These are phyloP conservation scores for Colletotrichum trifolii DNA, from an alignment of 2,329 filamentous ascomycete genomes.

Conservation along the genomic window DNA sequence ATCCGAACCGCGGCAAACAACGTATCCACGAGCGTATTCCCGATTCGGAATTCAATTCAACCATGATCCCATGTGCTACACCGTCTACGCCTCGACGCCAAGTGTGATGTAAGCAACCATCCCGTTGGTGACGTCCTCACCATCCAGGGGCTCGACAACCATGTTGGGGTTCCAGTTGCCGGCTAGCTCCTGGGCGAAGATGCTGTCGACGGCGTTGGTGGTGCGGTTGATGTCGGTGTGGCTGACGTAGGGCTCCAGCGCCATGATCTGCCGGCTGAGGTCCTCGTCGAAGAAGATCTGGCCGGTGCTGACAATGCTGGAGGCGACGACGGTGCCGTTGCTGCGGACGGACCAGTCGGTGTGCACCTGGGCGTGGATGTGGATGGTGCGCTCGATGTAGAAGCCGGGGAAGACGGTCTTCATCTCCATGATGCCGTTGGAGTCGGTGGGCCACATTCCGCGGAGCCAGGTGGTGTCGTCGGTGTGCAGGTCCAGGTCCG, in stretches of 20 bases:
- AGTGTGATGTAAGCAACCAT: conserved; percentile 31
- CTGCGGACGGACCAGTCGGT: conserved; percentile 45
- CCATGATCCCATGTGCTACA: too few relatives aligned
- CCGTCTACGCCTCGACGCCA: conserved; percentile 20
- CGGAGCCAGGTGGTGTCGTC: conserved; percentile 30
- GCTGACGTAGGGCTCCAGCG: conserved; percentile 56
- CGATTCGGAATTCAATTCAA: too few relatives aligned
- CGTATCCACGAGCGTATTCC: too few relatives aligned
- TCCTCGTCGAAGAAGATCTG: conserved; percentile 32
- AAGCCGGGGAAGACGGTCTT: conserved; percentile 57
- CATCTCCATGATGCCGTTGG: conserved; percentile 47
- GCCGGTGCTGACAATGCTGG: conserved; percentile 45
- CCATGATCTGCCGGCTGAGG: conserved; percentile 53
- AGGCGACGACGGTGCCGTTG: conserved; percentile 33
- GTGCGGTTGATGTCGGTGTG: conserved; percentile 47
- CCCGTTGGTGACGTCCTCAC: conserved; percentile 26
- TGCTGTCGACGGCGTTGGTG: conserved; percentile 27
- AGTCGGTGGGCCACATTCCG: conserved; percentile 39
- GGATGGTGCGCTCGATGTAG: conserved; percentile 57
- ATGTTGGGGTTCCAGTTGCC: conserved; percentile 30
- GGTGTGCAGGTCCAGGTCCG: conserved; percentile 25
- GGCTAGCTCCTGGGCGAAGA: conserved; percentile 12
- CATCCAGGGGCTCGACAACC: conserved; percentile 26
- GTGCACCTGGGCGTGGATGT: conserved; percentile 59
- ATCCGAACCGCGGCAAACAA: too few relatives aligned